A percentile compares a stretch with the other conserved stretches of the same genome.
Evolutionary conservation across 306 rosid genomes (phyloP).

Genomic region (Carpinus viminea): DNA sequence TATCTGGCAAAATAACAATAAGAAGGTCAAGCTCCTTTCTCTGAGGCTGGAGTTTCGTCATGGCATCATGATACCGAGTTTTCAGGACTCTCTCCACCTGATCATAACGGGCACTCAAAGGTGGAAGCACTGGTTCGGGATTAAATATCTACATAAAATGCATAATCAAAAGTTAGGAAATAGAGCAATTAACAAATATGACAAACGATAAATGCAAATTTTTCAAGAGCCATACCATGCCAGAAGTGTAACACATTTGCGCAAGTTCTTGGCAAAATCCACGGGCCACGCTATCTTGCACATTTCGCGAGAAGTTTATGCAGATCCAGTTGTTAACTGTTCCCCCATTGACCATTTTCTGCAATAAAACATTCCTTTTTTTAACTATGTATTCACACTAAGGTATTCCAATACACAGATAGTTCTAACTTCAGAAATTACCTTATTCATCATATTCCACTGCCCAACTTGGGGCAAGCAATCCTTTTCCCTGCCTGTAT

Average conservation of each 20-base stretch:
- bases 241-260: conserved; percentile 84
- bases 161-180: not conserved
- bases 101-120: conserved; percentile 70
- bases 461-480: conserved; percentile 97
- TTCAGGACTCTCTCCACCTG: conserved; percentile 87
- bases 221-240: conserved; percentile 62
- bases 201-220: not conserved
- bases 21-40: conserved; percentile 83
- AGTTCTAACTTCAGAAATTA: conserved; percentile 14
- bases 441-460: conserved; percentile 99
- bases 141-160: conserved; percentile 52
- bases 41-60: conserved; percentile 45
- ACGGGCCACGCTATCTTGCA: conserved; percentile 77
- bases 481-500: conserved; percentile 91
- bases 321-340: conserved; percentile 86
- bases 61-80: conserved; percentile 75
- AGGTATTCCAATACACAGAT: too few relatives aligned
- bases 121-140: conserved; percentile 76
- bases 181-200: not conserved
- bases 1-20: conserved; percentile 88
- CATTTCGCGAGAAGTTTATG: conserved; percentile 72
- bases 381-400: too few relatives aligned
- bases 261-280: conserved; percentile 85
- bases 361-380: conserved; percentile 25
- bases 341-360: conserved; percentile 99